Conservation (phyloP, 2,329 filamentous ascomycete genomes). For the Grosmannia serpens region DNA sequence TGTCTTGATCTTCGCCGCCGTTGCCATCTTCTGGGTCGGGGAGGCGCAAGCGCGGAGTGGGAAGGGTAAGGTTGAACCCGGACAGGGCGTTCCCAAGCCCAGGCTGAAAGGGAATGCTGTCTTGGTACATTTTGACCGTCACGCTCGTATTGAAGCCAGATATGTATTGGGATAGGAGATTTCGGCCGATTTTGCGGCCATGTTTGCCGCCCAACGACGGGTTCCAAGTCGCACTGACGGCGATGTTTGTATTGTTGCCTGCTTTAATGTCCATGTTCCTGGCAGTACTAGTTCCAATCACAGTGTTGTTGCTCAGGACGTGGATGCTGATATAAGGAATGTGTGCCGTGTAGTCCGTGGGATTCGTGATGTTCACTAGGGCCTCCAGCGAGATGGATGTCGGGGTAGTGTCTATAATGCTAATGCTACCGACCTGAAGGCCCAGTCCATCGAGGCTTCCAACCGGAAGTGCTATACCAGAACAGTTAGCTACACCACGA, state of each 20-base stretch:
- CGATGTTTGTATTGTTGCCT: slow-evolving; percentile 61
- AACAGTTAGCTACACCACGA: slow-evolving; percentile 7
- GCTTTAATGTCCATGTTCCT: slow-evolving; percentile 49
- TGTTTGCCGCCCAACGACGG: slow-evolving; percentile 53
- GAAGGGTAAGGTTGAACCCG: slow-evolving; percentile 57
- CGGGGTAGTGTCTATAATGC: slow-evolving; percentile 59
- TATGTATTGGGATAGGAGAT: slow-evolving; percentile 74
- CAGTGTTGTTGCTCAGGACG: slow-evolving; percentile 58
- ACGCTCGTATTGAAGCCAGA: slow-evolving; percentile 80
- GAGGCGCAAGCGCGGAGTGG: slow-evolving; percentile 50
- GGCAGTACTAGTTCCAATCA: slow-evolving; percentile 64
- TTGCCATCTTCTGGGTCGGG: slow-evolving; percentile 21
- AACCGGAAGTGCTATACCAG: slow-evolving; percentile 43
- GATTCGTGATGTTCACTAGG: slow-evolving; percentile 75
- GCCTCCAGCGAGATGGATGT: slow-evolving; percentile 62
- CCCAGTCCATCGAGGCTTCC: slow-evolving; percentile 35
- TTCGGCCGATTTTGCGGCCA: slow-evolving; percentile 51
- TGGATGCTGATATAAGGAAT: slow-evolving; percentile 75
- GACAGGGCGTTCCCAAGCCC: slow-evolving; percentile 62
- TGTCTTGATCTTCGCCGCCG: slow-evolving; percentile 24
- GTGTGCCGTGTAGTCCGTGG: slow-evolving; percentile 70
- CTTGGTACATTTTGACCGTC: slow-evolving; percentile 57
- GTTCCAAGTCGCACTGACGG: slow-evolving; percentile 62
- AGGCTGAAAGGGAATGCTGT: slow-evolving; percentile 64
- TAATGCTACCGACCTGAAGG: slow-evolving; percentile 60